A percentile compares a stretch with the other conserved stretches of the same genome.
These are phyloP conservation scores for Phaeosphaeria sp. DNA, from an alignment of 2,329 filamentous ascomycete genomes.

Conservation along the genomic window DNA sequence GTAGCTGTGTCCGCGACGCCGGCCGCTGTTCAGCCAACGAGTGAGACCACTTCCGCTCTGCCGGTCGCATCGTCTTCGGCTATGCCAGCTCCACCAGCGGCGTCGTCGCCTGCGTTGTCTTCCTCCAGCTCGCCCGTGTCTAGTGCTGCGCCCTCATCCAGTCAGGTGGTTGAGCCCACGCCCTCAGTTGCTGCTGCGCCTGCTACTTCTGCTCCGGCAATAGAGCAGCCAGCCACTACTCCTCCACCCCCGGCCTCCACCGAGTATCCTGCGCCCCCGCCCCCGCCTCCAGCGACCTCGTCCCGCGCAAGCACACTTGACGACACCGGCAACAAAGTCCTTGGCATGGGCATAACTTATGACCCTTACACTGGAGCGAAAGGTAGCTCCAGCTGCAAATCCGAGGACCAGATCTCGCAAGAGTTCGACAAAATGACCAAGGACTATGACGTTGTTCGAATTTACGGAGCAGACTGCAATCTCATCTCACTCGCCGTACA, in stretches of 20 bases:
- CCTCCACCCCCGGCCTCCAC: slow-evolving; percentile 7
- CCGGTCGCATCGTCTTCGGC: slow-evolving; percentile 8
- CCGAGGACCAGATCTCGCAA: slow-evolving; percentile 63
- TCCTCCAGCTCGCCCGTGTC: slow-evolving; percentile 14
- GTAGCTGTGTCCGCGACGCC: slow-evolving; percentile 16
- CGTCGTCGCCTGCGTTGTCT: slow-evolving; percentile 10
- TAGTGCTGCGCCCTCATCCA: background rate
- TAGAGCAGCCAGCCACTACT: background rate
- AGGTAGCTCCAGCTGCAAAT: slow-evolving; percentile 65
- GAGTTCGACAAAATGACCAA: slow-evolving; percentile 67
- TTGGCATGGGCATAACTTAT: slow-evolving; percentile 44
- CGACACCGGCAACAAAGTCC: slow-evolving; percentile 3
- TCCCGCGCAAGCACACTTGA: background rate
- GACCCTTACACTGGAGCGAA: slow-evolving; percentile 35
- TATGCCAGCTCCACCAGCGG: slow-evolving; percentile 1
- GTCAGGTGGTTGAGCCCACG: background rate
- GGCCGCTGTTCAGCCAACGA: slow-evolving; percentile 4
- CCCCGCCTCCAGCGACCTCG: slow-evolving; percentile 10
- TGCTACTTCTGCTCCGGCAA: background rate
- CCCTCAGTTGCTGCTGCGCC: background rate
- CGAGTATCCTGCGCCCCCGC: slow-evolving; percentile 9
- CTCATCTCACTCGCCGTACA: slow-evolving; percentile 69
- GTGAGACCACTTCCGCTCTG: slow-evolving; percentile 12
- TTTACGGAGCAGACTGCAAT: slow-evolving; percentile 82
- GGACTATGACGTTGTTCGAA: slow-evolving; percentile 70